Percentiles rank a stretch among this genome's conserved stretches.
Conservation (phyloP, 768 basidiomycete species). For the Tephrocybe rancida region DNA sequence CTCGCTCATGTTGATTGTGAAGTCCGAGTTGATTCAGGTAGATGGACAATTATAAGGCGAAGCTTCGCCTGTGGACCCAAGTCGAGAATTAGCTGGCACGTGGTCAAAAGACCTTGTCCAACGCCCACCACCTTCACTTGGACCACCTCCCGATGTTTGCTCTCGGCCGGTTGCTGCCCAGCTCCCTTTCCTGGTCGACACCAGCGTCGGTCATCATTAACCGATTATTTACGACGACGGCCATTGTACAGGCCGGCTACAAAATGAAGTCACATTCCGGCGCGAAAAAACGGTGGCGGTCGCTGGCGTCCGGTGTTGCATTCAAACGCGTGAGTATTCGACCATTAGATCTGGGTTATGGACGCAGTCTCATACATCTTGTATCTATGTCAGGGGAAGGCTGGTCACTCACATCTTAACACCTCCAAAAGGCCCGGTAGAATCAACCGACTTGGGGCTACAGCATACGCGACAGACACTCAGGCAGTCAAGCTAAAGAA, state of each 20-base stretch:
- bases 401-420: conserved; percentile 76
- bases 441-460: conserved; percentile 67
- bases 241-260: conserved; percentile 57
- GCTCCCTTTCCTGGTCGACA: conserved; percentile 14
- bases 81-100: conserved; percentile 10
- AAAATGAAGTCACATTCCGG: conserved; percentile 84
- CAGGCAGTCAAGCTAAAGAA: conserved; percentile 74
- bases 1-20: conserved; percentile 34
- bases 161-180: conserved; percentile 13
- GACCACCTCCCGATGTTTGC: conserved; percentile 10
- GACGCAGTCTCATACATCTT: background rate
- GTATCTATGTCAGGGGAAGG: conserved; percentile 52
- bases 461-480: conserved; percentile 63
- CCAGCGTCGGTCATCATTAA: conserved; percentile 16
- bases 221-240: conserved; percentile 63
- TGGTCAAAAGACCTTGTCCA: conserved; percentile 7
- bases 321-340: conserved; percentile 72
- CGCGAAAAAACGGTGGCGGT: conserved; percentile 80
- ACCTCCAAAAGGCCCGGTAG: conserved; percentile 63
- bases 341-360: background rate
- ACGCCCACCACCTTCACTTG: background rate
- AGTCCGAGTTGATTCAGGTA: conserved; percentile 6
- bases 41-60: background rate
- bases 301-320: conserved; percentile 58
- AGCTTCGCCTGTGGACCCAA: background rate